A percentile compares a stretch with the other conserved stretches of the same genome.
These are phyloP conservation scores for Raffaelea arxii DNA, from an alignment of 2,329 filamentous ascomycete genomes.

Conservation along the genomic window DNA sequence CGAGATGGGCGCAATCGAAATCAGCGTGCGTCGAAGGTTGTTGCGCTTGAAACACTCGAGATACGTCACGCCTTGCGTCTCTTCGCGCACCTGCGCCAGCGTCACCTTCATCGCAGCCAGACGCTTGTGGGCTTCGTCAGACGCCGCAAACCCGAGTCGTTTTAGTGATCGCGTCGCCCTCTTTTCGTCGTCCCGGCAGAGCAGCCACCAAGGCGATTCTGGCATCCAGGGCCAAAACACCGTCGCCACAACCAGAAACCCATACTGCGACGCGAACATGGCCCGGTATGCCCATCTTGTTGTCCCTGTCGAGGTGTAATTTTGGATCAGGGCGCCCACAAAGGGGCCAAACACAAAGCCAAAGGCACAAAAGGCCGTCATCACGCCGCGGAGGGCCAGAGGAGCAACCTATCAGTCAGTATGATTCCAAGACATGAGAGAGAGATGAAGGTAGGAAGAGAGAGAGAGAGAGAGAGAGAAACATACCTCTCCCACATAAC, in stretches of 20 bases:
- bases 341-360: conserved; percentile 13
- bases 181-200: conserved; percentile 27
- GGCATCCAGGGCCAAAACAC: conserved; percentile 13
- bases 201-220: conserved; percentile 14
- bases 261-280: conserved; percentile 17
- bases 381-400: conserved; percentile 15
- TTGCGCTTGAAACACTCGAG: conserved; percentile 38
- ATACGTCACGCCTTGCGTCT: conserved; percentile 38
- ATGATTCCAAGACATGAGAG: not conserved
- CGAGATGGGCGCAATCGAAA: conserved; percentile 27
- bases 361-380: conserved; percentile 13
- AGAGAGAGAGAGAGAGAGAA: not conserved
- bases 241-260: conserved; percentile 13
- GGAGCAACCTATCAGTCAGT: conserved; percentile 9
- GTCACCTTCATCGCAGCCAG: conserved; percentile 21
- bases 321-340: conserved; percentile 14
- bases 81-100: conserved; percentile 39
- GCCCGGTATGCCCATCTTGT: conserved; percentile 21
- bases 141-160: conserved; percentile 24
- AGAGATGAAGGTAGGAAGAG: not conserved
- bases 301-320: conserved; percentile 9
- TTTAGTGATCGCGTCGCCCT: conserved; percentile 29
- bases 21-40: conserved; percentile 42
- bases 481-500: conserved; percentile 13
- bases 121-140: conserved; percentile 13